Evolutionary conservation across 345 rosid species (phyloP).

Genomic region (Nephelium lappaceum): DNA sequence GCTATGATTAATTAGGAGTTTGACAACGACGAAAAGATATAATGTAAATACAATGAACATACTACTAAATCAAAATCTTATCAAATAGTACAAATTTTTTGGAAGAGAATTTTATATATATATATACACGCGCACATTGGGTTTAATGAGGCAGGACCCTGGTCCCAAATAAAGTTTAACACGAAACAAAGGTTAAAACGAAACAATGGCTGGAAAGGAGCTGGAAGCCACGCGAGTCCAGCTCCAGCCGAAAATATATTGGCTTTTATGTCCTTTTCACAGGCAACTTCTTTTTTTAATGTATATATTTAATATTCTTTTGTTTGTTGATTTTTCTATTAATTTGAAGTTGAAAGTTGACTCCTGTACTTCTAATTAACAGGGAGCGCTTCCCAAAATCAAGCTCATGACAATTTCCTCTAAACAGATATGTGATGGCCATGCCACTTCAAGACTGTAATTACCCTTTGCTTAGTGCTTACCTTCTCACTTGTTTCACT

Average conservation of each 20-base stretch:
- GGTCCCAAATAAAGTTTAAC: not conserved
- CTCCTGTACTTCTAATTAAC: constrained; percentile 5
- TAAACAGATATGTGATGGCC: not conserved
- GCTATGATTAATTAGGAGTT: too few relatives aligned
- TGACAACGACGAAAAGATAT: too few relatives aligned
- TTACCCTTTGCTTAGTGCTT: constrained; percentile 1
- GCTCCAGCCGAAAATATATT: constrained; percentile 10
- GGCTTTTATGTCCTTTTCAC: not conserved
- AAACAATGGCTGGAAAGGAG: constrained; percentile 3
- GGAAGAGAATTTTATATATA: too few relatives aligned
- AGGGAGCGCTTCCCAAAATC: not conserved
- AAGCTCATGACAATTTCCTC: not conserved
- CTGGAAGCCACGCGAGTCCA: constrained; percentile 23
- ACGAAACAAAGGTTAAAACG: not conserved
- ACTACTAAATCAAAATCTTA: too few relatives aligned
- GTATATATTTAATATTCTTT: too few relatives aligned
- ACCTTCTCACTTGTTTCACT: constrained; percentile 25
- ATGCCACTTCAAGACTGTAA: constrained; percentile 3
- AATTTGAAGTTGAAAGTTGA: not conserved
- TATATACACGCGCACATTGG: too few relatives aligned
- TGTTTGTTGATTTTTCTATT: too few relatives aligned
- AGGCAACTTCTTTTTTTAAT: too few relatives aligned
- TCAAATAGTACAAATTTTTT: too few relatives aligned
- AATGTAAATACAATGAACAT: too few relatives aligned
- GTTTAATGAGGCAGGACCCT: too few relatives aligned